A percentile compares a stretch with the other conserved stretches of the same genome.
phyloP scores from a whole-genome alignment of 139 green algal species.

The Auxenochlorella protothecoides region DNA sequence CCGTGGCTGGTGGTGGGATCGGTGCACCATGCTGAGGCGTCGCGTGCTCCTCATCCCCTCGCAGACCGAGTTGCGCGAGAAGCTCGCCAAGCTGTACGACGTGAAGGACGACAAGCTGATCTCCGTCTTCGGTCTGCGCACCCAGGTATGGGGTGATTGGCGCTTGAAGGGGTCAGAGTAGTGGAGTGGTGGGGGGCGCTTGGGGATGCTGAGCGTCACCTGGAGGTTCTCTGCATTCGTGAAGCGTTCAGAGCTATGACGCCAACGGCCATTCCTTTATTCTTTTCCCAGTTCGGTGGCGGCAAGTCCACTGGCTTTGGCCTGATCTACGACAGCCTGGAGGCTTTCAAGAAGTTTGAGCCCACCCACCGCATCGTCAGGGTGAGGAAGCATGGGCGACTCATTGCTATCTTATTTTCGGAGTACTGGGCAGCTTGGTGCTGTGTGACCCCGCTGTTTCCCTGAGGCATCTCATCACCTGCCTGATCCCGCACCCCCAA shows the following conservation, averaged over 20 bases:
- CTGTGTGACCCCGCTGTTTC: no score
- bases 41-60: neutral
- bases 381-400: constrained; percentile 27
- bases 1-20: no score
- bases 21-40: neutral
- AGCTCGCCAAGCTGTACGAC: constrained; percentile 93
- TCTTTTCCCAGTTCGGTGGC: constrained; percentile 80
- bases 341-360: constrained; percentile 95
- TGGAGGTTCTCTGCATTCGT: no score
- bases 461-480: no score
- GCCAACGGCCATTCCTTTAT: neutral
- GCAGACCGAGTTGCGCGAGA: constrained; percentile 83
- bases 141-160: constrained; percentile 50
- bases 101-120: constrained; percentile 77
- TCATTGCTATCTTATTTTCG: no score
- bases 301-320: constrained; percentile 98
- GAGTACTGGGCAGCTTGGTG: no score
- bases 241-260: neutral
- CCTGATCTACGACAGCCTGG: constrained; percentile 96
- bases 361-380: constrained; percentile 91
- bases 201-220: neutral
- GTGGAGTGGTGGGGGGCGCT: neutral
- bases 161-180: neutral
- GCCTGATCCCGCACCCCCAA: no score
- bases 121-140: constrained; percentile 95